A percentile compares a stretch with the other conserved stretches of the same genome.
These are phyloP conservation scores for Durusdinium trenchii DNA, from an alignment of 73 alveolate species.

Conservation along the genomic window DNA sequence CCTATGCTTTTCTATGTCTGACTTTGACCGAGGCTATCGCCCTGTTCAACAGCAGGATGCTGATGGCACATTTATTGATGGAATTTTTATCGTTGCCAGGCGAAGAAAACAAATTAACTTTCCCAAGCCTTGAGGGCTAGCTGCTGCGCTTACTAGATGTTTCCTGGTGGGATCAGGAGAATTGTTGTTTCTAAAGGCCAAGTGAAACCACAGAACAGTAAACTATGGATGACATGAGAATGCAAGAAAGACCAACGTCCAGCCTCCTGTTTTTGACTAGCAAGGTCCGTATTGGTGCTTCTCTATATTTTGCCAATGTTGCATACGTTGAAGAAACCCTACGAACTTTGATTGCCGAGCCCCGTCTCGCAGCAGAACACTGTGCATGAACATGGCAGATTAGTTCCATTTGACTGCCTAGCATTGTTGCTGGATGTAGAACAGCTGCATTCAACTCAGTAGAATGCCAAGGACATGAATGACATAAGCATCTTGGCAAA, in stretches of 20 bases:
- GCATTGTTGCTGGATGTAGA: background rate
- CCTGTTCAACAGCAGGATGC: constrained; percentile 43
- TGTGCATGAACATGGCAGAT: background rate
- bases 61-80: constrained; percentile 48
- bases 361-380: background rate
- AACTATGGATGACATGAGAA: background rate
- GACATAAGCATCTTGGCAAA: constrained; percentile 29
- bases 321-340: constrained; percentile 81
- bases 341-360: constrained; percentile 10
- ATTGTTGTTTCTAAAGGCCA: no score
- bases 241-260: background rate
- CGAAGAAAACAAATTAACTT: background rate
- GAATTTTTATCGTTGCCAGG: constrained; percentile 59
- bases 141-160: no score
- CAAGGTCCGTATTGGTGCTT: constrained; percentile 79
- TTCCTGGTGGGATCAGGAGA: no score
- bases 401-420: background rate
- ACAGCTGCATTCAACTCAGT: background rate
- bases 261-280: background rate
- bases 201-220: background rate
- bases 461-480: constrained; percentile 7
- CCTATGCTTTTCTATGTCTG: no score
- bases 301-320: constrained; percentile 87
- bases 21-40: constrained; percentile 40
- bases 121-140: background rate